Conservation (phyloP, 2,329 filamentous ascomycete genomes). For the Akanthomyces uredinophilus region DNA sequence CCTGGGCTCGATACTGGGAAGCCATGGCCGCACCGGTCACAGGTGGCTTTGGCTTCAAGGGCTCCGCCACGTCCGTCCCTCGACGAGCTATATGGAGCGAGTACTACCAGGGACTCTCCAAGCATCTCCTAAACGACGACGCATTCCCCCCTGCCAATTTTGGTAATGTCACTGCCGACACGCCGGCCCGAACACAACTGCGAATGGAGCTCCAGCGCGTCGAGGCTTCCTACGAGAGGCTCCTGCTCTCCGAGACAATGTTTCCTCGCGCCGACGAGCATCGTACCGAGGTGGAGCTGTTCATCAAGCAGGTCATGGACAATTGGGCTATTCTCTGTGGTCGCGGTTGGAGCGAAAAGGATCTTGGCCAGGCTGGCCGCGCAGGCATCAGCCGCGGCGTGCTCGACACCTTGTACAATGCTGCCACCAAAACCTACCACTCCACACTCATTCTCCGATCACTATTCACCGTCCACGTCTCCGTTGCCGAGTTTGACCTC, state of each 20-base stretch:
- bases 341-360: constrained; percentile 70
- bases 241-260: constrained; percentile 70
- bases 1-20: constrained; percentile 69
- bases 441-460: constrained; percentile 83
- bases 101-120: constrained; percentile 76
- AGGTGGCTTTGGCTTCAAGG: constrained; percentile 54
- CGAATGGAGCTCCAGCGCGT: constrained; percentile 72
- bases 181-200: constrained; percentile 58
- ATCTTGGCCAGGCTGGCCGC: constrained; percentile 77
- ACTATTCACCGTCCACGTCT: constrained; percentile 81
- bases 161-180: constrained; percentile 37
- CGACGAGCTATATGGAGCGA: constrained; percentile 73
- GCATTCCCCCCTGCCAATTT: constrained; percentile 51
- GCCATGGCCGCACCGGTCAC: constrained; percentile 40
- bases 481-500: constrained; percentile 85
- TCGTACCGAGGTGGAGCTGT: constrained; percentile 74
- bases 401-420: constrained; percentile 83
- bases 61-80: constrained; percentile 42
- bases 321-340: constrained; percentile 86
- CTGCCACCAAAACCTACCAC: constrained; percentile 90
- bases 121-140: constrained; percentile 63
- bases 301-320: constrained; percentile 70
- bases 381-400: constrained; percentile 68
- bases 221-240: constrained; percentile 71
- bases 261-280: constrained; percentile 82